Evolutionary conservation across 805 yeast genomes (phyloP).

Genomic region (Starmerella vitae): DNA sequence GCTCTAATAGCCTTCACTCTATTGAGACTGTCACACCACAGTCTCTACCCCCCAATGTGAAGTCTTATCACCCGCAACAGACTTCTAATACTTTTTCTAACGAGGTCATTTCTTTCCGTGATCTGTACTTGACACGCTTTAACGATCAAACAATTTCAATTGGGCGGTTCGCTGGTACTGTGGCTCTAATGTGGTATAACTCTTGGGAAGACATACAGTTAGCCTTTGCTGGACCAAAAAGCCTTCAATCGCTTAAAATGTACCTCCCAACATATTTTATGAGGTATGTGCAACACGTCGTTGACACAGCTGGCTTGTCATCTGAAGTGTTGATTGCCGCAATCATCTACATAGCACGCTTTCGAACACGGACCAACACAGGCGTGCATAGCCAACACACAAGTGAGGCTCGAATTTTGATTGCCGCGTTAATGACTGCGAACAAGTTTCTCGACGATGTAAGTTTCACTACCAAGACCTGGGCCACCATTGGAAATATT

Average conservation of each 20-base stretch:
- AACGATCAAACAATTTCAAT: neutral
- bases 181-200: slow-evolving; percentile 13
- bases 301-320: slow-evolving; percentile 25
- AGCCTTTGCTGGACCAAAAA: neutral
- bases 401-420: slow-evolving; percentile 32
- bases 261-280: slow-evolving; percentile 16
- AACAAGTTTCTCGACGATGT: slow-evolving; percentile 89
- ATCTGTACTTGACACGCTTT: neutral
- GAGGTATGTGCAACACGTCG: slow-evolving; percentile 22
- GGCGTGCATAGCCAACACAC: slow-evolving; percentile 23
- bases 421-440: slow-evolving; percentile 61
- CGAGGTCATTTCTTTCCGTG: neutral
- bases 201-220: slow-evolving; percentile 4
- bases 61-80: neutral
- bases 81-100: neutral
- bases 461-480: slow-evolving; percentile 78
- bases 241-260: neutral
- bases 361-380: slow-evolving; percentile 19
- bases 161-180: slow-evolving; percentile 12
- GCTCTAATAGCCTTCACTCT: too few relatives aligned
- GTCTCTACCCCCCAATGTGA: neutral
- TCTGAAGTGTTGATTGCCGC: slow-evolving; percentile 26
- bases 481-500: slow-evolving; percentile 83
- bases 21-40: neutral
- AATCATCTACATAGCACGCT: slow-evolving; percentile 25